Evolutionary conservation across 495 filamentous ascomycete genomes (phyloP), one percentile per base, ranked within the genome.

Genomic region (Hypoxylon subgilvum): DNA sequence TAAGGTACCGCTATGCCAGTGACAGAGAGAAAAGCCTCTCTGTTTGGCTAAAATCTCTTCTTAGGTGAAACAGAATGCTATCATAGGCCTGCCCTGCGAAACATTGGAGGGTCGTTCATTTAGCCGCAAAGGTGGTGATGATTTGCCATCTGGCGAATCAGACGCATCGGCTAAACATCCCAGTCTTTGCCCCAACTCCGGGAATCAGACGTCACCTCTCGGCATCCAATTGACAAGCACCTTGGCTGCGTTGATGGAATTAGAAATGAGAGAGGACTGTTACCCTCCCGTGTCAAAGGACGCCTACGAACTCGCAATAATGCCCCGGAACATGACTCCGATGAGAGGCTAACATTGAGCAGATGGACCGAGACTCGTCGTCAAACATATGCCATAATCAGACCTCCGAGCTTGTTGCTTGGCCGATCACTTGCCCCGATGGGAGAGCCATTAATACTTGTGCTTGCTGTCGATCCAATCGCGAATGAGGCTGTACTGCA

Each of bases 11-110:
- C 41, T 23, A 36, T 52, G 12, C 13, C 51, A 40, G 42, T 21
- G n/a, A 57, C 50, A 51, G 44, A 32, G 60, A 52, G 23, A 14
- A 27, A 51, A 59, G 16, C 31, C 38, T 38, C 53, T 53, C 54
- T 64, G 61, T 59, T 58, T 64, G 61, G 61, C 49, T 64, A 64
- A 59, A 64, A 17, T 58, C 49, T 41, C 61, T 64, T 50, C 60
- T 64, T 64, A 58, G 54, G 16, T 59, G 61, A 64, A 63, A 63
- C 60, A 53, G n/a, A 3, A 43, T 31, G 31, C 14, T 53, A 54
- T 55, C 16, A 64, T 59, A 64, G 61, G 54, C 36, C 61, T 64
- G 49, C 49, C 54, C 48, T 64, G 54, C 53, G 54, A 64, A 59
- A 64, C 61, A 52, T 14, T 36, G 38, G 45, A 47, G 46, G 42